A percentile compares a stretch with the other conserved stretches of the same genome.
These are phyloP conservation scores for Candida loeiensis DNA, from an alignment of 805 yeast genomes.

Conservation along the genomic window DNA sequence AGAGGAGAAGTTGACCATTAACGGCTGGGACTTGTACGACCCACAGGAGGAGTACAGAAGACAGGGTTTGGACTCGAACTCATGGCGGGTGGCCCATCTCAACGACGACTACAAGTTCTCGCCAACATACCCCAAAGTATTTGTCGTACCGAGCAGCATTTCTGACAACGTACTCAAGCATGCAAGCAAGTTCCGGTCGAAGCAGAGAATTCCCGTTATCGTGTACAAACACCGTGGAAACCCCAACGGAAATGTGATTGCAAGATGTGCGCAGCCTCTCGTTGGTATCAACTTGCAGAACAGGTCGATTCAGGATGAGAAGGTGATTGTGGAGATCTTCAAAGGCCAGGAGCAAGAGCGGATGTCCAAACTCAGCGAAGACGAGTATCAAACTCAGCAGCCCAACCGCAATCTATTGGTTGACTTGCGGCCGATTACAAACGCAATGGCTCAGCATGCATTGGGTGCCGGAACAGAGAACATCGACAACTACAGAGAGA, in stretches of 20 bases:
- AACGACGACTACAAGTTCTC: slow-evolving; percentile 67
- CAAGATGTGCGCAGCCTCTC: slow-evolving; percentile 89
- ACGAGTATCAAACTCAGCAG: slow-evolving; percentile 25
- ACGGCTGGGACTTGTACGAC: slow-evolving; percentile 74
- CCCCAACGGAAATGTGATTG: slow-evolving; percentile 69
- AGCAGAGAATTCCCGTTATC: slow-evolving; percentile 76
- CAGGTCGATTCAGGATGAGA: slow-evolving; percentile 89
- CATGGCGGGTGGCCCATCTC: slow-evolving; percentile 70
- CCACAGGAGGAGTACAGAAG: slow-evolving; percentile 63
- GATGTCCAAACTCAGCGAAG: slow-evolving; percentile 12
- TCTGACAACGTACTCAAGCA: slow-evolving; percentile 81
- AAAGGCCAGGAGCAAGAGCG: slow-evolving; percentile 46
- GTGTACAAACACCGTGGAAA: slow-evolving; percentile 62
- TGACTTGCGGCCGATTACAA: slow-evolving; percentile 89
- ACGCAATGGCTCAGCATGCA: slow-evolving; percentile 95
- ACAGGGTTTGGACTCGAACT: slow-evolving; percentile 53
- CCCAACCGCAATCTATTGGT: slow-evolving; percentile 63
- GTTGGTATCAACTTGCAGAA: slow-evolving; percentile 80
- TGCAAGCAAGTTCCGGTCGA: slow-evolving; percentile 83
- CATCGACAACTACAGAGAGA: slow-evolving; percentile 73
- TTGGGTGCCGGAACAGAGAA: slow-evolving; percentile 97
- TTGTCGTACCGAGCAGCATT: slow-evolving; percentile 71
- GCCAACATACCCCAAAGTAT: slow-evolving; percentile 65
- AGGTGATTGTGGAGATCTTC: slow-evolving; percentile 70
- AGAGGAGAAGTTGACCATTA: slow-evolving; percentile 47